Percentiles rank a stretch among this genome's conserved stretches.
These are phyloP conservation scores for Phascolomyces articulosus DNA, from an alignment of 371 early-diverging fungal genomes.

Conservation along the genomic window DNA sequence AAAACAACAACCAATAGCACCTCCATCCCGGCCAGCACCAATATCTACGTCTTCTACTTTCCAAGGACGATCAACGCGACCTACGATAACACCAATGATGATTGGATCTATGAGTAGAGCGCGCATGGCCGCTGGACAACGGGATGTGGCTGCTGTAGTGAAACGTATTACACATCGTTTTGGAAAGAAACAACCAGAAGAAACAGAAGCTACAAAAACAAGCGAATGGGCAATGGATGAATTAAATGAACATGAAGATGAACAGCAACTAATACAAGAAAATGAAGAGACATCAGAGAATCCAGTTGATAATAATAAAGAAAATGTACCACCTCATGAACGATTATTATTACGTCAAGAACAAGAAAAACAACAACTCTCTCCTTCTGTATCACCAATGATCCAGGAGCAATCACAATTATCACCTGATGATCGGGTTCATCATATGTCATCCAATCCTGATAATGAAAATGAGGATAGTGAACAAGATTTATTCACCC, in stretches of 20 bases:
- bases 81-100: not conserved
- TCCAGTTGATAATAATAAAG: not conserved
- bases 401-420: too few relatives aligned
- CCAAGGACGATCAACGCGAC: not conserved
- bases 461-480: too few relatives aligned
- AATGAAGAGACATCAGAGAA: not conserved
- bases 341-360: not conserved
- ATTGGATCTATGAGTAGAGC: not conserved
- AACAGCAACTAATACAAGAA: too few relatives aligned
- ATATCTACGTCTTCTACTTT: not conserved
- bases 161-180: not conserved
- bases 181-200: not conserved
- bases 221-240: too few relatives aligned
- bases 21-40: too few relatives aligned
- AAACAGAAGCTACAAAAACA: not conserved
- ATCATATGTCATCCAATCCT: too few relatives aligned
- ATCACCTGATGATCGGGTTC: too few relatives aligned
- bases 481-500: too few relatives aligned
- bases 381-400: too few relatives aligned
- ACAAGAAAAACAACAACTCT: not conserved
- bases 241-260: too few relatives aligned
- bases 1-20: too few relatives aligned
- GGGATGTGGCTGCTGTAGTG: not conserved
- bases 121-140: not conserved
- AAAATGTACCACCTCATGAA: not conserved